Evolutionary conservation across 1,139 yeast species (phyloP), one percentile per base, ranked within the genome.

Genomic region (Candida mesenterica): DNA sequence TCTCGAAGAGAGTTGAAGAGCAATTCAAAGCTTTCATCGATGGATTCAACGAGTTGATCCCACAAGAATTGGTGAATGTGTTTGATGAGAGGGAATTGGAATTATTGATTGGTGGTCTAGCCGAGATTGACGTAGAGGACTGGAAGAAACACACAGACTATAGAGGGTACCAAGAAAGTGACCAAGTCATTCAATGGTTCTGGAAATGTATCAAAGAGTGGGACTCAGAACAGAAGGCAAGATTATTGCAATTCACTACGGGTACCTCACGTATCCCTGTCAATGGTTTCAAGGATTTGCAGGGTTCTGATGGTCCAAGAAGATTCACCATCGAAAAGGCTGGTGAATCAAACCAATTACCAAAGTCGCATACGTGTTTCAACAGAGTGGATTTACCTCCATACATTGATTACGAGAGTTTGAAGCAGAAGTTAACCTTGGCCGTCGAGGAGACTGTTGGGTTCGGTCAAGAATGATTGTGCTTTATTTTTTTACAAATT

Each of bases 211-310:
- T 94, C 49, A 75, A 83, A 36, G 87, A 83, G 57, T 90, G 97
- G 97, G 97, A 90, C 59, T 79, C 90, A 36, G 98, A 92, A 64
- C 97, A 90, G 61, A 86, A 90, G 63, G 96, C 97, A 2, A 79
- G 98, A 62, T 72, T 92, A 55, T 71, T 92, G 53, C 98, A 94
- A 65, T 92, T 92, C 58, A 90, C 97, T 14, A 92, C 99, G 1
- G 99, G 99, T 72, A 92, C 98, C 2, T 88, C 97, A 16, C 85
- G 99, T 68, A 90, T 94, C 41, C 99, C 99, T 3, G 98, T 92
- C 47, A 92, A 92, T 62, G 99, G 99, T 28, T 92, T 92, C 72
- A 92, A 92, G 63, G 99, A 92, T 65, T 73, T 92, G 51, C 98
- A 92, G 66, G 99, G 98, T 45, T 85, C 96, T 15, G 98, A 92